These are phyloP conservation scores for Citrus reticulata DNA, from an alignment of 345 rosid species.

Conservation along the genomic window DNA sequence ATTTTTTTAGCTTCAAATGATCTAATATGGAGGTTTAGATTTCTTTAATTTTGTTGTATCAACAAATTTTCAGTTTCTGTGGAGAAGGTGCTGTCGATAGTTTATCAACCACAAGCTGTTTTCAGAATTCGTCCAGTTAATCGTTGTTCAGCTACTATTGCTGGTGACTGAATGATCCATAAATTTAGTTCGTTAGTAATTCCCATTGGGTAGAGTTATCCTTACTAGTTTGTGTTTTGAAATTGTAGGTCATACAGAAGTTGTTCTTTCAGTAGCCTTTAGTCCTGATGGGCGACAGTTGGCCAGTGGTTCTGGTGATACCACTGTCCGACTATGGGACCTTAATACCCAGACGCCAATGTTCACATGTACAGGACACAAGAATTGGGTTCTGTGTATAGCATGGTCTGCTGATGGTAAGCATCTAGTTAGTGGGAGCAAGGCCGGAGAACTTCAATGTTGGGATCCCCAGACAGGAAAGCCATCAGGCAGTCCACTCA, in stretches of 20 bases:
- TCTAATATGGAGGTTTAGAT: neutral
- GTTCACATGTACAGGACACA: constrained; percentile 96
- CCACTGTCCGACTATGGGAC: constrained; percentile 96
- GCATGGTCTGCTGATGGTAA: constrained; percentile 97
- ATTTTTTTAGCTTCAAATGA: neutral
- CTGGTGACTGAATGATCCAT: constrained; percentile 43
- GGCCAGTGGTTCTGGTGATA: constrained; percentile 98
- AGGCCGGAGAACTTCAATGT: constrained; percentile 76
- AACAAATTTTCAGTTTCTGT: constrained; percentile 65
- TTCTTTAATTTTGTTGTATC: neutral
- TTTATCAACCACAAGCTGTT: constrained; percentile 96
- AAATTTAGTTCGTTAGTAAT: neutral
- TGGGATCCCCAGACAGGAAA: constrained; percentile 87
- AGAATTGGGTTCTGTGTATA: constrained; percentile 89
- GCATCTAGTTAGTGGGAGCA: constrained; percentile 90
- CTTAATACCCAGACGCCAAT: constrained; percentile 84
- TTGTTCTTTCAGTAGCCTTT: constrained; percentile 88
- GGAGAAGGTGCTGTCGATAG: constrained; percentile 84
- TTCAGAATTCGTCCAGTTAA: constrained; percentile 87
- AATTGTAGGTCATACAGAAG: constrained; percentile 69
- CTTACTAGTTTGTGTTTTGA: constrained; percentile 6
- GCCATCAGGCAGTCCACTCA: constrained; percentile 63
- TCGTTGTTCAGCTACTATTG: constrained; percentile 83
- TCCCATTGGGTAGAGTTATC: neutral
- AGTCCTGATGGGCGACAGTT: constrained; percentile 89